Evolutionary conservation across 2,329 filamentous ascomycete genomes (phyloP), one percentile per base, ranked within the genome.

Genomic region (Xylariaceae sp.): DNA sequence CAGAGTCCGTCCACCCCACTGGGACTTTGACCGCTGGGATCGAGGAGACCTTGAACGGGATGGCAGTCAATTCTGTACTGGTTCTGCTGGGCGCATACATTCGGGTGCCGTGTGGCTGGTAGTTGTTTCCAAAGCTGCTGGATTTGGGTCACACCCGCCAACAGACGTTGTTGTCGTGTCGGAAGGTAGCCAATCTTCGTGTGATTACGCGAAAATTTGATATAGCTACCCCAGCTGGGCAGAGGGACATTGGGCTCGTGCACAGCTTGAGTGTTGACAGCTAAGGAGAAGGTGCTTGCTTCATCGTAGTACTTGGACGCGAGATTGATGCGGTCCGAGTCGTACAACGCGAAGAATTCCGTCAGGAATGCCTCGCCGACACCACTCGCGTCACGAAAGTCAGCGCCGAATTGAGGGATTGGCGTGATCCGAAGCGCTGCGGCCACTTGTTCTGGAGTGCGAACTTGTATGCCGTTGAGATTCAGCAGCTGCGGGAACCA

Each of bases 41-140:
- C 90, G 2, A 82, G 81, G 23, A 95, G 80, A 39, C 87, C 86
- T 1, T 87, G 83, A 39, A 92, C 78, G 13, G 88, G 82, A 67
- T 91, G 87, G 66, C 90, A 92, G 74, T 96, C 91, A 70, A 96
- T 85, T 55, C 91, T 83, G 80, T 91, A 96, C 67, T 92, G 89
- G 69, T 83, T 79, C 10, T 86, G 75, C 51, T 90, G 83, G 1
- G 81, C 75, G 53, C 80, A 77, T 63, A 95, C 82, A 68, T 88
- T 82, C 1, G 90, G 88, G 71, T 96, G 92, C 50, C 82, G 83
- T 7, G 90, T 93, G 47, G 78, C 75, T 0, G 92, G 92, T 2
- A 96, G 78, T 2, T 77, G 76, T 57, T 82, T 81, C 87, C 91
- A 95, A 15, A 86, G 72, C 58, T 86, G 80, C 54, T 81, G 78